phyloP scores from a whole-genome alignment of 1,284 basidiomycete species.

The Microbotryum lychnidis-dioicae region DNA sequence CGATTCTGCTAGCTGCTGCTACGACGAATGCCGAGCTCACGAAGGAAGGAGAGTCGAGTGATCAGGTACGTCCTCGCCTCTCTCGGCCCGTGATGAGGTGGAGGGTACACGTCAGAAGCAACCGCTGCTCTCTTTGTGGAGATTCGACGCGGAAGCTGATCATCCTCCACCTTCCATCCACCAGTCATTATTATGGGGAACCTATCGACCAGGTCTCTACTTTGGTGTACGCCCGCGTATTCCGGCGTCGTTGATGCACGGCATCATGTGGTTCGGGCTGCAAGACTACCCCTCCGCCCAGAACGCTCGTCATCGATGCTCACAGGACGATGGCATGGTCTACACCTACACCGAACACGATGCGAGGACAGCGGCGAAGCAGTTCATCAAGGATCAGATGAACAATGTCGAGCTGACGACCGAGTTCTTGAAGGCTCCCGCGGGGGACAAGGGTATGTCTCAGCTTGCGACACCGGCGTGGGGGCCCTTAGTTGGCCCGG shows the following conservation, averaged over 20 bases:
- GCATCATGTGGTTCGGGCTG: slow-evolving; percentile 83
- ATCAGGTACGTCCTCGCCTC: no score
- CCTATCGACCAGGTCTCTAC: slow-evolving; percentile 84
- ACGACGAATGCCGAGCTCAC: no score
- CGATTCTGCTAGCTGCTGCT: no score
- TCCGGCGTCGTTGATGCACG: slow-evolving; percentile 79
- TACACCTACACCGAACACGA: slow-evolving; percentile 88
- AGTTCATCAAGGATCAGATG: slow-evolving; percentile 66
- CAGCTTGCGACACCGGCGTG: not conserved
- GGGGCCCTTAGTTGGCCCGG: no score
- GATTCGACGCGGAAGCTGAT: no score
- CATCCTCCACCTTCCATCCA: not conserved
- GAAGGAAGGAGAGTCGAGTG: no score
- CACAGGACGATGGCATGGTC: slow-evolving; percentile 70
- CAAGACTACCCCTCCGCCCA: slow-evolving; percentile 55
- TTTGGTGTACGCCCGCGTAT: slow-evolving; percentile 78
- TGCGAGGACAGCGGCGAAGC: slow-evolving; percentile 69
- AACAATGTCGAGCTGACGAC: slow-evolving; percentile 82
- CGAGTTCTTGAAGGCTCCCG: slow-evolving; percentile 71
- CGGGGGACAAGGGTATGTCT: slow-evolving; percentile 53
- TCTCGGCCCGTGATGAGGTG: no score
- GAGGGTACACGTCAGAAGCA: no score
- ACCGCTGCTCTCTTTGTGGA: no score
- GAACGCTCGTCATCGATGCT: slow-evolving; percentile 76
- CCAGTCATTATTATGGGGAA: slow-evolving; percentile 69